Base-by-base conservation (phyloP, 2,329 filamentous ascomycete genomes). In the Coniochaeta sp. region DNA sequence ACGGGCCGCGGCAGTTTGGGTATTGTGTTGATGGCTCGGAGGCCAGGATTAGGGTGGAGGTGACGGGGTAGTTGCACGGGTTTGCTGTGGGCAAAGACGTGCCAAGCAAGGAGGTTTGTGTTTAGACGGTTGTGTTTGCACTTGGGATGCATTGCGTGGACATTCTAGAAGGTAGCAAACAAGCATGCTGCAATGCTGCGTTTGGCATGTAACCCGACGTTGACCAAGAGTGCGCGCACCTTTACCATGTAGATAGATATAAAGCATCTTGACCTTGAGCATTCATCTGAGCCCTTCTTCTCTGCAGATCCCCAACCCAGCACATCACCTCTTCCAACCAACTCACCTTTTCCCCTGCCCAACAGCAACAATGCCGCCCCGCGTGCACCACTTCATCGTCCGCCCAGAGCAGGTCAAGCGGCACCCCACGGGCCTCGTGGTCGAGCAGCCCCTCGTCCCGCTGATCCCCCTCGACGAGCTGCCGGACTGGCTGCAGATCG, bases 1-100 rank as follows among this genome's bases (percentile, higher is more conserved):
- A 93, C 67, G 89, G 91, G 14, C 93, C 91, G 10, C 85, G 90
- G 67, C 86, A 90, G 72, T 79, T 96, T 65, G 91, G 91, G 1
- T 93, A 91, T 67, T 91, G 88, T 73, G 85, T 97, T 61, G 91
- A 96, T 69, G 87, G 88, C 0, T 71, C 78, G 62, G 86, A 90
- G 68, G 90, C 85, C 10, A 84, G 75, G 63, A 81, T 97, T 38
- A 81, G 91, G 42, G 83, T 96, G 34, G 89, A 93, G 69, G 61
- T 77, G 57, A 12, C 19, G 4, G 73, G 71, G 59, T 75, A 42
- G 63, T 63, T 36, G n/a, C n/a, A n/a, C n/a, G n/a, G n/a, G 34
- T 38, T 56, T 34, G n/a, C n/a, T 3, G n/a, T 36, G 9, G 52
- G 6, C 30, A 14, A 12, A 16, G 54, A 7, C 19, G 22, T 10